phyloP scores from a whole-genome alignment of 2,329 filamentous ascomycete genomes.

The Bipolaris cookei region DNA sequence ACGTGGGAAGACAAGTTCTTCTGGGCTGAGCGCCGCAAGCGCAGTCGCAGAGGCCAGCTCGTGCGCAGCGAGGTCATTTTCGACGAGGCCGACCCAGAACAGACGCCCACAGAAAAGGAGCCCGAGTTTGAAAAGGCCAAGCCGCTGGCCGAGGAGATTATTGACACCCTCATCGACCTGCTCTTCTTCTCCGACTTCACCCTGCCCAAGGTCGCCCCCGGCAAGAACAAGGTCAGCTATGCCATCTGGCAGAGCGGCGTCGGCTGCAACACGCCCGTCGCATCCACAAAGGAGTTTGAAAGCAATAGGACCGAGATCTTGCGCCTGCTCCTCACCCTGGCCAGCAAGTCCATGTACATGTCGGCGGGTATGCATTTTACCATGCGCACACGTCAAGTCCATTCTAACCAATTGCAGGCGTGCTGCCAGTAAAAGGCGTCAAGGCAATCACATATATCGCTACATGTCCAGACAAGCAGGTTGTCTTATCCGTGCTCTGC shows the following conservation, averaged over 20 bases:
- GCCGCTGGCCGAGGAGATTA: conserved; percentile 88
- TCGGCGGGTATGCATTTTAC: conserved; percentile 62
- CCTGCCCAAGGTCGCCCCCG: conserved; percentile 72
- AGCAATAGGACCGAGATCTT: conserved; percentile 91
- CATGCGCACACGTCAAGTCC: not conserved
- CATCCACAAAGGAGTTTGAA: conserved; percentile 89
- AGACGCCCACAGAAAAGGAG: conserved; percentile 52
- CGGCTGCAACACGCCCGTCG: conserved; percentile 87
- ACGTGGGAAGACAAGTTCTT: conserved; percentile 94
- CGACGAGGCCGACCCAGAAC: conserved; percentile 70
- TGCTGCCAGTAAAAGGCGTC: conserved; percentile 82
- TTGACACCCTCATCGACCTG: conserved; percentile 86
- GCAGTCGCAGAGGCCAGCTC: conserved; percentile 47
- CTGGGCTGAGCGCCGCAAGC: conserved; percentile 78
- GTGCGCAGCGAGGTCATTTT: conserved; percentile 77
- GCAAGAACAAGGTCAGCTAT: conserved; percentile 82
- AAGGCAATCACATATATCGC: conserved; percentile 87
- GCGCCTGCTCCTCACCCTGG: conserved; percentile 81
- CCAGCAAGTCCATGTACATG: conserved; percentile 93
- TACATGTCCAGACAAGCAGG: conserved; percentile 86
- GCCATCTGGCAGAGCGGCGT: conserved; percentile 98
- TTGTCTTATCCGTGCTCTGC: conserved; percentile 87
- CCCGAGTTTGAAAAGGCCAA: conserved; percentile 81
- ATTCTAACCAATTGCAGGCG: conserved; percentile 12
- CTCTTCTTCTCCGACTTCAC: conserved; percentile 93